phyloP scores from a whole-genome alignment of 2,329 filamentous ascomycete genomes.

The Mariannaea elegans region DNA sequence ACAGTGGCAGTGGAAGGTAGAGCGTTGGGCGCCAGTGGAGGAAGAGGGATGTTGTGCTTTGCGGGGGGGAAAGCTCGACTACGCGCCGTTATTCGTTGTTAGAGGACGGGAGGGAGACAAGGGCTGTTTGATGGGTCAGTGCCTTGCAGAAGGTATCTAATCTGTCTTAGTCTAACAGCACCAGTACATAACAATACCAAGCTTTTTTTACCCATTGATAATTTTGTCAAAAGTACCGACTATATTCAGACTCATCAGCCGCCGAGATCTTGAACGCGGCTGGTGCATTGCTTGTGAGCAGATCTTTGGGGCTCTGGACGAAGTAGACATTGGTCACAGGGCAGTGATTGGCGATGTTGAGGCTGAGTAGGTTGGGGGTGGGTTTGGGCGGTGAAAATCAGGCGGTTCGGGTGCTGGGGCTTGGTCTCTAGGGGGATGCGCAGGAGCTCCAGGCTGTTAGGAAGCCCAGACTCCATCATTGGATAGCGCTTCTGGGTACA shows the following conservation, averaged over 20 bases:
- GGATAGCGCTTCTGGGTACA: background rate
- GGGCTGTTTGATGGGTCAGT: slow-evolving; percentile 10
- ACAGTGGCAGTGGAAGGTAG: slow-evolving; percentile 21
- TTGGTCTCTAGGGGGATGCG: background rate
- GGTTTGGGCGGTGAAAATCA: slow-evolving; percentile 12
- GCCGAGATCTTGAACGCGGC: background rate
- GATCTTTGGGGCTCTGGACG: background rate
- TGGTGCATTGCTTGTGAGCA: slow-evolving; percentile 2
- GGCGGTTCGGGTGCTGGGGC: slow-evolving; percentile 5
- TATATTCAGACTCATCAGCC: no score
- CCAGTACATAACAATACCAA: background rate
- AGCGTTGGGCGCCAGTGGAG: slow-evolving; percentile 37
- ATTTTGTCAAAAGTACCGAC: no score
- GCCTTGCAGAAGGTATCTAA: background rate
- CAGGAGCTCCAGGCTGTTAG: slow-evolving; percentile 3
- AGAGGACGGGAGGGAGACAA: slow-evolving; percentile 27
- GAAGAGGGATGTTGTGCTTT: slow-evolving; percentile 37
- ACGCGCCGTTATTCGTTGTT: slow-evolving; percentile 35
- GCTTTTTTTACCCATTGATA: no score
- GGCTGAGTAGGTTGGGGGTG: background rate
- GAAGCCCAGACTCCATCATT: background rate
- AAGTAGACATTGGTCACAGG: background rate
- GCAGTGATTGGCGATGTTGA: background rate
- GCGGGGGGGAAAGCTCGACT: slow-evolving; percentile 39
- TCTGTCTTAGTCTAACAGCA: no score